These are phyloP conservation scores for Mycena sanguinolenta DNA, from an alignment of 768 basidiomycete genomes.

Conservation along the genomic window DNA sequence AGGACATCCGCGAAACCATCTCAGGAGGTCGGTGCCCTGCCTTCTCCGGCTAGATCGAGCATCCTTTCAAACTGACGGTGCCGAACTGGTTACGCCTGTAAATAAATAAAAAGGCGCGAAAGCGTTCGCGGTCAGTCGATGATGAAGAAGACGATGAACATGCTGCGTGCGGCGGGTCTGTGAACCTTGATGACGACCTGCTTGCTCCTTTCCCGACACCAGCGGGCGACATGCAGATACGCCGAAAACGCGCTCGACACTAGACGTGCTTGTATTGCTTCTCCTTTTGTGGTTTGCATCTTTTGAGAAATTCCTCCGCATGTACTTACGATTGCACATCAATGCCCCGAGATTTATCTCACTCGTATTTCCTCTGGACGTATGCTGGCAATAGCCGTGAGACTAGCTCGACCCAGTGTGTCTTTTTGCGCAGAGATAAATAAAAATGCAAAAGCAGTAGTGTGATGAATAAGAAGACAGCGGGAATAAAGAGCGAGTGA, in stretches of 20 bases:
- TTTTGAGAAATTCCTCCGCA: slow-evolving; percentile 43
- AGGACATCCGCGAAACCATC: slow-evolving; percentile 36
- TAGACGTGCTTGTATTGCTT: slow-evolving; percentile 47
- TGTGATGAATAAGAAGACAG: background rate
- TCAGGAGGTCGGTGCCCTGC: slow-evolving; percentile 6
- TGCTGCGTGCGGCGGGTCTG: slow-evolving; percentile 22
- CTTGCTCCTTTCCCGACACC: slow-evolving; percentile 52
- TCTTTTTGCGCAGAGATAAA: slow-evolving; percentile 18
- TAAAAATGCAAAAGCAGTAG: slow-evolving; percentile 7
- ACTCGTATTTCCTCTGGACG: slow-evolving; percentile 43
- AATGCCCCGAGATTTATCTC: slow-evolving; percentile 35
- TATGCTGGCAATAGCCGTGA: slow-evolving; percentile 40
- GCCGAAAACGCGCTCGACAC: slow-evolving; percentile 76
- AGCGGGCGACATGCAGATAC: slow-evolving; percentile 65
- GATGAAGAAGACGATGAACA: slow-evolving; percentile 48
- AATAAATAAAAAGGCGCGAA: slow-evolving; percentile 48
- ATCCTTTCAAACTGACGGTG: background rate
- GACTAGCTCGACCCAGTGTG: slow-evolving; percentile 19
- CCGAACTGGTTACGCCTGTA: slow-evolving; percentile 13
- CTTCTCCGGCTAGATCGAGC: slow-evolving; percentile 23
- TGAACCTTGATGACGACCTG: slow-evolving; percentile 37
- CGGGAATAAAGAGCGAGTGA: background rate
- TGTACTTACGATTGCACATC: slow-evolving; percentile 38
- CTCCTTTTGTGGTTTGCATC: slow-evolving; percentile 49
- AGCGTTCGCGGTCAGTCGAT: slow-evolving; percentile 53